phyloP scores from a whole-genome alignment of 2,329 filamentous ascomycete genomes.

The Meredithiella fracta region DNA sequence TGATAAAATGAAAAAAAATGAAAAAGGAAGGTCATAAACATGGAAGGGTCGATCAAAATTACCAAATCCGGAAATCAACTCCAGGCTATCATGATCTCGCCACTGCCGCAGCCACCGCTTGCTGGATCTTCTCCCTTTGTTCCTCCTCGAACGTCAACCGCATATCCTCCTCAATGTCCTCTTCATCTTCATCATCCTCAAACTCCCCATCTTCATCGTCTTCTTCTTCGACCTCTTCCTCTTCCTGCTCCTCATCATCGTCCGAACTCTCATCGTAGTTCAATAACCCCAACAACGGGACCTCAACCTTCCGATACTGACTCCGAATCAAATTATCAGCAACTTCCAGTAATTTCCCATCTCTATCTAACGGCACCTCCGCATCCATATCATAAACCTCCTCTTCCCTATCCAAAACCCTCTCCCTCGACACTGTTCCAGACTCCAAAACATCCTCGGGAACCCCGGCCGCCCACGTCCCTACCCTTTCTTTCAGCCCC shows the following conservation, averaged over 20 bases:
- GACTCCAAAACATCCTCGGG: conserved; percentile 16
- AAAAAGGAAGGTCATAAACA: background rate
- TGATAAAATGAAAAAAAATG: background rate
- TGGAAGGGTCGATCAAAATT: background rate
- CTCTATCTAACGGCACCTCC: conserved; percentile 25
- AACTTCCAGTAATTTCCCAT: conserved; percentile 27
- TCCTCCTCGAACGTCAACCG: conserved; percentile 5
- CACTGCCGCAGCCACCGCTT: background rate
- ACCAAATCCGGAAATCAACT: too few species aligned
- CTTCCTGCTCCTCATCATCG: conserved; percentile 23
- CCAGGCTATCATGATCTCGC: background rate
- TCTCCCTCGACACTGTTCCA: conserved; percentile 15
- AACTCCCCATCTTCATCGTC: conserved; percentile 19
- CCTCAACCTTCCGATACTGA: conserved; percentile 29
- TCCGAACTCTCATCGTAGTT: conserved; percentile 30
- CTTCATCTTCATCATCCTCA: conserved; percentile 18
- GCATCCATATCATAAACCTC: conserved; percentile 26
- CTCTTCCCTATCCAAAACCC: conserved; percentile 25
- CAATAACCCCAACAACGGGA: conserved; percentile 29
- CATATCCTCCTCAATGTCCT: conserved; percentile 17
- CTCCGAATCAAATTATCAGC: conserved; percentile 33
- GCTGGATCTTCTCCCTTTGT: background rate
- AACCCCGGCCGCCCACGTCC: conserved; percentile 5
- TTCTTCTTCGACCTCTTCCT: conserved; percentile 15
- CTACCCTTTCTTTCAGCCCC: background rate